Evolutionary conservation across 2,329 filamentous ascomycete species (phyloP).

Genomic region (Pyrenochaeta sp.): DNA sequence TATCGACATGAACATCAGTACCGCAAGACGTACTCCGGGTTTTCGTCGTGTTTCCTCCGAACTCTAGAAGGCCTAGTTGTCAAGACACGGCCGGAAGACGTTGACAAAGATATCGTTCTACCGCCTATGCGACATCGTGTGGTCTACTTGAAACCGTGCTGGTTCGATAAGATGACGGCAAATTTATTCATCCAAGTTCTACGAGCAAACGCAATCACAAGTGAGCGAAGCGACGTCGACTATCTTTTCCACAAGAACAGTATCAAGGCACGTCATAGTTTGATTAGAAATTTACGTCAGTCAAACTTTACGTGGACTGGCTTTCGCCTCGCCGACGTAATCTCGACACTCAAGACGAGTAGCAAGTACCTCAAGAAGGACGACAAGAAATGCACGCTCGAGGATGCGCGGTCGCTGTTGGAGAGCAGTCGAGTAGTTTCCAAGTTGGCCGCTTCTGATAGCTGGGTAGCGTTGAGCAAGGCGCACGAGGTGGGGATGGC

Average conservation of each 20-base stretch:
- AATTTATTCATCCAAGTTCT: slow-evolving; percentile 88
- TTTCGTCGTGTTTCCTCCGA: slow-evolving; percentile 67
- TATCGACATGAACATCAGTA: slow-evolving; percentile 58
- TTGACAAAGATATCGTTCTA: slow-evolving; percentile 69
- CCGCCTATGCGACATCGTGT: slow-evolving; percentile 77
- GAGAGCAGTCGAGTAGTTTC: slow-evolving; percentile 73
- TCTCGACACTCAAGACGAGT: slow-evolving; percentile 70
- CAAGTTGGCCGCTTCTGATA: slow-evolving; percentile 64
- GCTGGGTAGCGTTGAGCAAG: slow-evolving; percentile 72
- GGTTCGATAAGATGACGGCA: slow-evolving; percentile 81
- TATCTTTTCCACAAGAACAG: slow-evolving; percentile 88
- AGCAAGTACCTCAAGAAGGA: slow-evolving; percentile 72
- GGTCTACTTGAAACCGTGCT: slow-evolving; percentile 79
- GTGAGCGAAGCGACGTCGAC: slow-evolving; percentile 81
- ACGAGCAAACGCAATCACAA: slow-evolving; percentile 86
- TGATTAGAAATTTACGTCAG: slow-evolving; percentile 82
- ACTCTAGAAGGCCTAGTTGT: slow-evolving; percentile 83
- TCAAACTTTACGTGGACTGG: slow-evolving; percentile 89
- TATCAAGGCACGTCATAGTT: slow-evolving; percentile 68
- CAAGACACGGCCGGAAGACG: slow-evolving; percentile 77
- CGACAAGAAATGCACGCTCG: slow-evolving; percentile 64
- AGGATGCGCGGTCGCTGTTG: slow-evolving; percentile 69
- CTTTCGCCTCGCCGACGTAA: slow-evolving; percentile 70
- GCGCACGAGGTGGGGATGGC: slow-evolving; percentile 83
- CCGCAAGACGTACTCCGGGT: slow-evolving; percentile 64